Base-by-base conservation (phyloP, 2,329 filamentous ascomycete genomes). In the Nothophoma quercina region DNA sequence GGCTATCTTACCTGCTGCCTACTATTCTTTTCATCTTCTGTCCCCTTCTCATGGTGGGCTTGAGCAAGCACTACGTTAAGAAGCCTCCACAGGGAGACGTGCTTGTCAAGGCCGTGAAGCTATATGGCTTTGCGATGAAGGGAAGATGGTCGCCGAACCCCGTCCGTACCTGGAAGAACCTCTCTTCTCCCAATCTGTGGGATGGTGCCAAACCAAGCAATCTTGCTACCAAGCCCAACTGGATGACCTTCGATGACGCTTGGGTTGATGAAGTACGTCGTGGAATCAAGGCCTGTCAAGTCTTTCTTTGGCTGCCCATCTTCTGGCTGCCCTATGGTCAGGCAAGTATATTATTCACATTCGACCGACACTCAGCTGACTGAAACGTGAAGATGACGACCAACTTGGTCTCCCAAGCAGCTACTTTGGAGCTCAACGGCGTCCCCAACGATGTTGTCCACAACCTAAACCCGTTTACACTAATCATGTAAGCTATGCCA, bases 181-280 rank as follows among this genome's bases (percentile, higher is more conserved):
- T 79, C 64, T 64, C 88, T 41, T 55, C 60, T 25, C 52, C 58
- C 3, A 53, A 64, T 13, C 25, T 62, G 2, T 65, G 61, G 71
- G 79, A 76, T 59, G 81, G 83, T 50, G 77, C 85, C 44, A 89
- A 88, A 73, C 88, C 88, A 4, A 88, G 85, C 64, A 78, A 78
- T 2, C 82, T 81, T 5, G 69, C 72, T 0, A 70, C 80, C 49
- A 84, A 84, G 38, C 88, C 88, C 0, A 43, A 55, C 0, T 91
- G 88, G 88, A 91, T 92, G 86, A 89, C 86, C 0, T 91, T 91
- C 60, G 88, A 93, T 53, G 90, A 93, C 60, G 83, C 83, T 50
- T 93, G 88, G 88, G 89, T 93, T 25, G 88, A 91, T 23, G 66
- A 70, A 51, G 65, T 70, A 7, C 61, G 60, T 8, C 49, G 53